Evolutionary conservation across 768 basidiomycete species (phyloP).

Genomic region (Sporobolomyces phaffii): DNA sequence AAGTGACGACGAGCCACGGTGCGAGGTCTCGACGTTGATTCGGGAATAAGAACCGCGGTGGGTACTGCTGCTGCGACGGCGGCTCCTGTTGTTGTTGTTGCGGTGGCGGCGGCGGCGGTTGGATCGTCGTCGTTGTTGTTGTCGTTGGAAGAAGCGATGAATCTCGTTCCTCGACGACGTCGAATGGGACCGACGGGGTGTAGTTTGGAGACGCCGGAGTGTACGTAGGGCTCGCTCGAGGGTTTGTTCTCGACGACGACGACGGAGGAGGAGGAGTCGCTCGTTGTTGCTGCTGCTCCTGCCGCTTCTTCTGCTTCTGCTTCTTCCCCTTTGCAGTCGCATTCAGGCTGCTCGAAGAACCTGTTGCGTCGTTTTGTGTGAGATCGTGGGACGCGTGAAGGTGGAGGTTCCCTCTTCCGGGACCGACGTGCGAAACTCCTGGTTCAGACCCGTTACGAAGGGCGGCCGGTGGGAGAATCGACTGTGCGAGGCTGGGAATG

Average conservation of each 20-base stretch:
- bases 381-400: no score
- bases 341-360: neutral
- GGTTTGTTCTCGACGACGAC: no score
- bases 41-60: slow-evolving; percentile 7
- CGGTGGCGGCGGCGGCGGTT: neutral
- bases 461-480: neutral
- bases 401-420: neutral
- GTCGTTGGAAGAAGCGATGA: no score
- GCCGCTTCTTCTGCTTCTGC: neutral
- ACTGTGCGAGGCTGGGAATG: no score
- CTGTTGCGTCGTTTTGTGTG: no score
- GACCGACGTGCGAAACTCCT: slow-evolving; percentile 13
- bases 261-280: no score
- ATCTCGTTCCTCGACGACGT: no score
- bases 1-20: slow-evolving; percentile 36
- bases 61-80: neutral
- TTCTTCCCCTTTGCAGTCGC: neutral
- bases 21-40: slow-evolving; percentile 33
- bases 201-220: neutral
- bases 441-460: slow-evolving; percentile 21
- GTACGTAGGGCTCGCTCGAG: slow-evolving; percentile 15
- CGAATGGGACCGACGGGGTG: neutral
- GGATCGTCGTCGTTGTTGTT: no score
- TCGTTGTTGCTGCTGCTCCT: neutral
- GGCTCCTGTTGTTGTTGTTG: neutral